phyloP scores from a whole-genome alignment of 2,329 filamentous ascomycete genomes.

The Botryosphaeria agaves region DNA sequence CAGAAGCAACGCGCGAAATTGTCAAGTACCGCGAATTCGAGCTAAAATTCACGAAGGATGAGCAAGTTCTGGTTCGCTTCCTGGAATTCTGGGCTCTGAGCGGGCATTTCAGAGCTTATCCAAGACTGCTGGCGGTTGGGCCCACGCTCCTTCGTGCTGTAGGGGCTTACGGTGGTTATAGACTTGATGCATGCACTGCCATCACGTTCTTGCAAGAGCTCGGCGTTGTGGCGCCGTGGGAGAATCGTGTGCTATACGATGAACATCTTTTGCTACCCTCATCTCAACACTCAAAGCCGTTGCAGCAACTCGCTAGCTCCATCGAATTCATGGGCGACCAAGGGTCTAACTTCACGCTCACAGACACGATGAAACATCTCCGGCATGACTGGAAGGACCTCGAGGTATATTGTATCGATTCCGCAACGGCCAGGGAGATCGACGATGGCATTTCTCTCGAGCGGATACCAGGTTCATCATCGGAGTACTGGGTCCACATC shows the following conservation, averaged over 20 bases:
- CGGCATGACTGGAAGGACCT: slow-evolving; percentile 43
- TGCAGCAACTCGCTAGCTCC: slow-evolving; percentile 20
- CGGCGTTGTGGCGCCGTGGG: slow-evolving; percentile 53
- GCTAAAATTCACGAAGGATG: slow-evolving; percentile 28
- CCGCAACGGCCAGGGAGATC: slow-evolving; percentile 47
- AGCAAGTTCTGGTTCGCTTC: slow-evolving; percentile 45
- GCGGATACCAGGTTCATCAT: slow-evolving; percentile 25
- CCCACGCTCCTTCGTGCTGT: slow-evolving; percentile 45
- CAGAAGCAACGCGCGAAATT: slow-evolving; percentile 8
- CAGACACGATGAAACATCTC: slow-evolving; percentile 36
- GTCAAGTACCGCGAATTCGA: slow-evolving; percentile 4
- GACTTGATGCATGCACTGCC: slow-evolving; percentile 28
- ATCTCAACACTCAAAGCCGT: slow-evolving; percentile 23
- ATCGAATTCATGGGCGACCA: slow-evolving; percentile 9
- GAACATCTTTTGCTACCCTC: slow-evolving; percentile 33
- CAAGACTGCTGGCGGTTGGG: slow-evolving; percentile 42
- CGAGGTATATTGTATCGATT: slow-evolving; percentile 58
- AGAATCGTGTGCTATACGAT: slow-evolving; percentile 47
- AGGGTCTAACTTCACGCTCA: too few relatives aligned
- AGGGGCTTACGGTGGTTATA: slow-evolving; percentile 40
- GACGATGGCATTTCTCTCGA: slow-evolving; percentile 68
- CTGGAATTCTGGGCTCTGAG: slow-evolving; percentile 51
- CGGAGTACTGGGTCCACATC: slow-evolving; percentile 58
- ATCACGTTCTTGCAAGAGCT: slow-evolving; percentile 62
- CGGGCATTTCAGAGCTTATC: slow-evolving; percentile 33